Conservation (phyloP, 2,329 filamentous ascomycete species). For the Cladosporium phlei region DNA sequence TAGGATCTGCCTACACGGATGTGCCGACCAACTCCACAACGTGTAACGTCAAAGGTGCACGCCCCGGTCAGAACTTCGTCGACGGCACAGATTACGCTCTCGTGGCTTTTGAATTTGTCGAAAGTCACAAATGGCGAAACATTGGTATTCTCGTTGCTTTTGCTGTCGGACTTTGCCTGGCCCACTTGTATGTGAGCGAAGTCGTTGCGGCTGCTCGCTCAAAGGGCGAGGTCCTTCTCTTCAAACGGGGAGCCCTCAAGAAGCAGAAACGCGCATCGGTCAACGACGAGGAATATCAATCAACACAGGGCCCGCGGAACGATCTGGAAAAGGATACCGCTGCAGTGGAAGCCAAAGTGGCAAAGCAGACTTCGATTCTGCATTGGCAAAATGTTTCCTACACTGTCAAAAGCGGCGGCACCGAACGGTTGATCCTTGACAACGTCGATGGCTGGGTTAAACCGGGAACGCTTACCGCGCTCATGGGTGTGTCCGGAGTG, state of each 20-base stretch:
- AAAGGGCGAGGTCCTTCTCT: slow-evolving; percentile 64
- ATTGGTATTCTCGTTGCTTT: slow-evolving; percentile 62
- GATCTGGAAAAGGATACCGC: slow-evolving; percentile 31
- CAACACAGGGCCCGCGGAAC: slow-evolving; percentile 2
- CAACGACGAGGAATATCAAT: slow-evolving; percentile 39
- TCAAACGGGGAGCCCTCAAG: slow-evolving; percentile 36
- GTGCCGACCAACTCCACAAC: slow-evolving; percentile 15
- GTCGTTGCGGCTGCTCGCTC: slow-evolving; percentile 57
- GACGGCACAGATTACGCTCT: slow-evolving; percentile 56
- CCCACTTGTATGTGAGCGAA: slow-evolving; percentile 60
- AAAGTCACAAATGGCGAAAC: slow-evolving; percentile 53
- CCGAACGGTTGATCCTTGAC: slow-evolving; percentile 49
- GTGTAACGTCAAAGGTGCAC: slow-evolving; percentile 46
- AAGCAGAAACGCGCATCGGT: slow-evolving; percentile 35
- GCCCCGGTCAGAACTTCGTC: slow-evolving; percentile 50
- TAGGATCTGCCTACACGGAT: slow-evolving; percentile 22
- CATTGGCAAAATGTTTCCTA: slow-evolving; percentile 54
- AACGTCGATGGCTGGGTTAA: slow-evolving; percentile 53
- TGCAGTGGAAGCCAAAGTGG: slow-evolving; percentile 38
- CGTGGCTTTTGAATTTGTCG: slow-evolving; percentile 52
- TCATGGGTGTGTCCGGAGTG: slow-evolving; percentile 39
- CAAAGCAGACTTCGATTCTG: slow-evolving; percentile 69
- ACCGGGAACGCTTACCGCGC: slow-evolving; percentile 50
- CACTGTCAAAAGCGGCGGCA: slow-evolving; percentile 49
- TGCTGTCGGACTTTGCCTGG: slow-evolving; percentile 55